Evolutionary conservation across 306 rosid genomes (phyloP).

Genomic region (Astragalus glycyphyllos): DNA sequence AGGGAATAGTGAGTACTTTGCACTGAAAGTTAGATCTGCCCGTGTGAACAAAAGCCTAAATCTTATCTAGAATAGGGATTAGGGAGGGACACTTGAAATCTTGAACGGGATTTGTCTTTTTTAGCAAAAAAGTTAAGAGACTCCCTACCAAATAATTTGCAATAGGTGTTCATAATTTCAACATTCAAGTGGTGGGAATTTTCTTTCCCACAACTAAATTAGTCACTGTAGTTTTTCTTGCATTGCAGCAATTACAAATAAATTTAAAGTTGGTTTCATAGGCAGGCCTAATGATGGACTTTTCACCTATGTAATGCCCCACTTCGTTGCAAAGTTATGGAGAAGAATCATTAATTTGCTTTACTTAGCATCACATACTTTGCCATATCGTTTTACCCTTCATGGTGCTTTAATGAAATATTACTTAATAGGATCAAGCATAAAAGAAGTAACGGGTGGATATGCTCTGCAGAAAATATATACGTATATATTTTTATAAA

Average conservation of each 20-base stretch:
- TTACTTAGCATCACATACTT: slow-evolving; percentile 37
- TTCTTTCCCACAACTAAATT: slow-evolving; percentile 32
- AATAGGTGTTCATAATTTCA: slow-evolving; percentile 21
- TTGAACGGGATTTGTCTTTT: slow-evolving; percentile 14
- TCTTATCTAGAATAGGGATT: slow-evolving; percentile 10
- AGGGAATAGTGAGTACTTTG: no score
- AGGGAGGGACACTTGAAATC: slow-evolving; percentile 25
- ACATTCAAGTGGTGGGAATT: slow-evolving; percentile 36
- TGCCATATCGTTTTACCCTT: neutral
- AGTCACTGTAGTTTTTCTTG: neutral
- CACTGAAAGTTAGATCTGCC: neutral
- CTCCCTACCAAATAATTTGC: slow-evolving; percentile 25
- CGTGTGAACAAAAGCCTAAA: slow-evolving; percentile 8
- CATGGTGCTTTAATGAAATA: slow-evolving; percentile 22
- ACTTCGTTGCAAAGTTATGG: slow-evolving; percentile 32
- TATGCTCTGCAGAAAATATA: neutral
- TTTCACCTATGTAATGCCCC: slow-evolving; percentile 42
- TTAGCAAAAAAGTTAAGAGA: slow-evolving; percentile 1
- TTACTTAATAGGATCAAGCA: slow-evolving; percentile 15
- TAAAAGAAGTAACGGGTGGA: slow-evolving; percentile 17
- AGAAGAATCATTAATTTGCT: slow-evolving; percentile 46
- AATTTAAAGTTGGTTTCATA: slow-evolving; percentile 34
- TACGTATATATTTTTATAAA: no score
- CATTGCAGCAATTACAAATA: neutral
- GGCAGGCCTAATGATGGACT: slow-evolving; percentile 40